Evolutionary conservation across 306 rosid species (phyloP).

Genomic region (Hippophae gyantsensis): DNA sequence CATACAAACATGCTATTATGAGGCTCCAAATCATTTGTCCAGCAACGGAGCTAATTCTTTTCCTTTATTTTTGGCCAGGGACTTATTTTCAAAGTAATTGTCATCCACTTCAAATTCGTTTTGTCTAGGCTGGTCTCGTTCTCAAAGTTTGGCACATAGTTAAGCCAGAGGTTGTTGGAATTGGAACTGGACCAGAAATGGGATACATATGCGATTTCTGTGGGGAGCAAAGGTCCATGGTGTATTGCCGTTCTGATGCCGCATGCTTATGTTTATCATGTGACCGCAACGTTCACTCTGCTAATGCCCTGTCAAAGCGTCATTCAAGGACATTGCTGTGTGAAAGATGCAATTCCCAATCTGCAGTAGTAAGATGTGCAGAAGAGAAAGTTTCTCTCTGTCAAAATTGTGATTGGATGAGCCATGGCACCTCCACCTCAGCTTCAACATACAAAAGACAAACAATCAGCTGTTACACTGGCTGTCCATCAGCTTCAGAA

Average conservation of each 20-base stretch:
- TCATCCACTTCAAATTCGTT: constrained; percentile 8
- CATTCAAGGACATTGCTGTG: constrained; percentile 81
- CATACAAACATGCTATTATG: no score
- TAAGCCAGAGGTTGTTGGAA: constrained; percentile 14
- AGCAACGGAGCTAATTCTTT: constrained; percentile 23
- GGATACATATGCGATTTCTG: constrained; percentile 88
- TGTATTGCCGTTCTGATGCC: constrained; percentile 86
- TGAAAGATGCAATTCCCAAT: constrained; percentile 75
- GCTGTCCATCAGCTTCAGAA: constrained; percentile 88
- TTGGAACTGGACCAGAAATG: constrained; percentile 31
- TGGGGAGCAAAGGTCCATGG: constrained; percentile 82
- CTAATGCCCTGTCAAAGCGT: constrained; percentile 87
- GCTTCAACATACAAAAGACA: constrained; percentile 63
- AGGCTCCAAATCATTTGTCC: neutral
- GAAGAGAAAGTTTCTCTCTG: constrained; percentile 84
- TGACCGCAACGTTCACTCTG: constrained; percentile 91
- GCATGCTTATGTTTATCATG: constrained; percentile 92
- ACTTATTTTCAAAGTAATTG: constrained; percentile 21
- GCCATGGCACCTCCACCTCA: constrained; percentile 57
- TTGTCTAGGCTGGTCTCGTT: constrained; percentile 19
- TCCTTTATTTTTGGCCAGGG: neutral
- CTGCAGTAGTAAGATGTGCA: constrained; percentile 69
- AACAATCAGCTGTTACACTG: constrained; percentile 67
- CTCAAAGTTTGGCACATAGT: constrained; percentile 10
- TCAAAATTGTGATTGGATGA: constrained; percentile 90